phyloP scores from a whole-genome alignment of 257 asterid species.

The Salvia rosmarinus region DNA sequence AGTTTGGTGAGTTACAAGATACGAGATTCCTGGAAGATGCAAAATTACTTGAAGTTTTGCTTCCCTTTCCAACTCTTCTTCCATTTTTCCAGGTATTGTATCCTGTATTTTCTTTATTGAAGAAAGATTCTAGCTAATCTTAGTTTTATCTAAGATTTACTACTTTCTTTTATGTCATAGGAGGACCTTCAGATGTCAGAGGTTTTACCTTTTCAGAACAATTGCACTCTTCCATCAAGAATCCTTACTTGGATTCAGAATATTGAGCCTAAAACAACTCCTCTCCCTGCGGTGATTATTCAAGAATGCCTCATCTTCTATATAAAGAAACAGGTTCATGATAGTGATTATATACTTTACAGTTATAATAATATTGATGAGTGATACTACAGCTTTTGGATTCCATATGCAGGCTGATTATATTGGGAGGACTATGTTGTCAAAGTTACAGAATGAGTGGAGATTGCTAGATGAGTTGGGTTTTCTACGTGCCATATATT shows the following conservation, averaged over 20 bases:
- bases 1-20: slow-evolving; percentile 63
- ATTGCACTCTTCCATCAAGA: slow-evolving; percentile 85
- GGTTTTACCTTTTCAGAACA: slow-evolving; percentile 86
- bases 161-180: slow-evolving; percentile 50
- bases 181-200: slow-evolving; percentile 75
- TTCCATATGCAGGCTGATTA: slow-evolving; percentile 72
- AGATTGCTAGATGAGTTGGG: slow-evolving; percentile 88
- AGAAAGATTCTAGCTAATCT: slow-evolving; percentile 30
- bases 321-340: slow-evolving; percentile 79
- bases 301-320: slow-evolving; percentile 84
- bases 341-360: slow-evolving; percentile 20
- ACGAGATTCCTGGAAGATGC: slow-evolving; percentile 61
- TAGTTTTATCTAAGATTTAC: slow-evolving; percentile 27
- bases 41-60: slow-evolving; percentile 66
- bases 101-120: slow-evolving; percentile 23
- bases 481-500: slow-evolving; percentile 86
- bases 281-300: slow-evolving; percentile 75
- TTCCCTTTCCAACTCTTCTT: slow-evolving; percentile 95
- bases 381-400: slow-evolving; percentile 24
- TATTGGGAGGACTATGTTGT: slow-evolving; percentile 82
- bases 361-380: slow-evolving; percentile 23
- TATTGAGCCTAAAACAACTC: slow-evolving; percentile 68
- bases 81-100: slow-evolving; percentile 71
- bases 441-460: slow-evolving; percentile 85
- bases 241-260: slow-evolving; percentile 70